phyloP scores from a whole-genome alignment of 169 alveolate genomes.

The Plasmodium adleri region DNA sequence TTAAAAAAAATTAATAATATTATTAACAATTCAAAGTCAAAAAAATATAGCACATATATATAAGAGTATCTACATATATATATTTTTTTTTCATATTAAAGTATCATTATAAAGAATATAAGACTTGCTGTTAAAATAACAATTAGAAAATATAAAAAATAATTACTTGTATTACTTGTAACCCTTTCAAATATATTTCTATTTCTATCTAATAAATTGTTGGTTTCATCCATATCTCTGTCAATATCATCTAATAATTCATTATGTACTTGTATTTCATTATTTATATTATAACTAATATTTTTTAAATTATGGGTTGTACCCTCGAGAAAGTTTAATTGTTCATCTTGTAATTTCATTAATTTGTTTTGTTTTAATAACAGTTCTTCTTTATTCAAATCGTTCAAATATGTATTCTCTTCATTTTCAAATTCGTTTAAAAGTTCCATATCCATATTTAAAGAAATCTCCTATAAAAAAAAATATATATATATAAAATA shows the following conservation, averaged over 20 bases:
- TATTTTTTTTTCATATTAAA: constrained; percentile 6
- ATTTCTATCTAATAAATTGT: constrained; percentile 79
- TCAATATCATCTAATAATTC: constrained; percentile 82
- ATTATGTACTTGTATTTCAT: constrained; percentile 81
- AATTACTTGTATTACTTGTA: constrained; percentile 80
- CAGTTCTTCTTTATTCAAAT: constrained; percentile 45
- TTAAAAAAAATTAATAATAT: too few species aligned
- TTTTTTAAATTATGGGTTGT: constrained; percentile 83
- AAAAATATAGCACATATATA: background rate
- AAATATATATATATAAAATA: background rate
- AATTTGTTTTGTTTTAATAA: constrained; percentile 76
- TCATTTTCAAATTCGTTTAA: constrained; percentile 50
- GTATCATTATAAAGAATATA: constrained; percentile 71
- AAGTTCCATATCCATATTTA: constrained; percentile 44
- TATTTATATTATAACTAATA: constrained; percentile 84
- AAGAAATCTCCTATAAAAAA: constrained; percentile 44
- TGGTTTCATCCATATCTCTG: constrained; percentile 80
- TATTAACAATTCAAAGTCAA: too few species aligned
- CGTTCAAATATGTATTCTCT: constrained; percentile 34
- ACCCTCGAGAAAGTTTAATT: constrained; percentile 80
- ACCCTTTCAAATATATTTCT: constrained; percentile 78
- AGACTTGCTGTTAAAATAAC: constrained; percentile 76
- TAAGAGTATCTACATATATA: too few species aligned
- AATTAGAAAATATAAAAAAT: constrained; percentile 78
- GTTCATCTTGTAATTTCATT: constrained; percentile 84